phyloP scores from a whole-genome alignment of 768 basidiomycete genomes.

The Nidularia sp. region DNA sequence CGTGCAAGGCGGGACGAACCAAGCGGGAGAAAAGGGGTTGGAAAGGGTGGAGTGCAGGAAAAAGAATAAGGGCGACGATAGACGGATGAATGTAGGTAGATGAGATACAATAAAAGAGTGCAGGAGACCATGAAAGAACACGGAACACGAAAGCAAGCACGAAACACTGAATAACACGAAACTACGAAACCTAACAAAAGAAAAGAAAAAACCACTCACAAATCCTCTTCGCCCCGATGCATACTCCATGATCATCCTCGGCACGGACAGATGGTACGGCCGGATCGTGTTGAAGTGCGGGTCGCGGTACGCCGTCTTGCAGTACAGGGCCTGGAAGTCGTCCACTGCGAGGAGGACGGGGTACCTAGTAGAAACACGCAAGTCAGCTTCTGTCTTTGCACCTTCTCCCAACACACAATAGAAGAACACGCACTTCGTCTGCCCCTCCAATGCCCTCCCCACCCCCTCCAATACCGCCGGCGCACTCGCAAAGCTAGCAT shows the following conservation, averaged over 20 bases:
- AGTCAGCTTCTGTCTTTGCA: too few species aligned
- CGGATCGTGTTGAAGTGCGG: conserved; percentile 67
- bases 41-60: too few species aligned
- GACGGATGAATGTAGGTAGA: too few species aligned
- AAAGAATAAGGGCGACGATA: too few species aligned
- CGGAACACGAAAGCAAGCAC: too few species aligned
- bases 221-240: conserved; percentile 67
- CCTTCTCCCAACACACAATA: too few species aligned
- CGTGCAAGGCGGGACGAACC: too few species aligned
- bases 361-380: conserved; percentile 6
- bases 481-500: conserved; percentile 30
- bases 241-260: conserved; percentile 74
- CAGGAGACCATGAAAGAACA: too few species aligned
- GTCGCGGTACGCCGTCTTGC: conserved; percentile 64
- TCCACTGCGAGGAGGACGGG: conserved; percentile 85
- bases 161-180: too few species aligned
- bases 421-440: conserved; percentile 5
- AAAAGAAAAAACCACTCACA: conserved; percentile 35
- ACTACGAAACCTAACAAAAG: too few species aligned
- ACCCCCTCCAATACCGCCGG: conserved; percentile 55
- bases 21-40: too few species aligned
- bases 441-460: conserved; percentile 37
- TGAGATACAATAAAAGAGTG: too few species aligned
- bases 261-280: conserved; percentile 75
- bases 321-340: conserved; percentile 81